phyloP scores from a whole-genome alignment of 1,284 basidiomycete genomes.

The Polyporus tsugae region DNA sequence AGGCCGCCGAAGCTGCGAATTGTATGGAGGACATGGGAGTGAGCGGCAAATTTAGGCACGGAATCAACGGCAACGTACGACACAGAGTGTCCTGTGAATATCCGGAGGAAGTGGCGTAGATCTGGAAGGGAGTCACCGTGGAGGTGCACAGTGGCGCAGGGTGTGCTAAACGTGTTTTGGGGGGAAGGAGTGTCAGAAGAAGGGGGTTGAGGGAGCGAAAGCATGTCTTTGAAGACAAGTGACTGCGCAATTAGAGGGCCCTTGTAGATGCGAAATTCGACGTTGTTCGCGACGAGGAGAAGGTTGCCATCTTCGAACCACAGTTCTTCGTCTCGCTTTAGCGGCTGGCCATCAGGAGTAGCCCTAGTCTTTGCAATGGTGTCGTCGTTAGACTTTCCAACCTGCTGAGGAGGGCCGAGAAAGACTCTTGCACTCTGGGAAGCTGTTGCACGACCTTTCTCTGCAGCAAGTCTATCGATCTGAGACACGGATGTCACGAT shows the following conservation, averaged over 20 bases:
- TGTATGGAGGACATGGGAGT: no score
- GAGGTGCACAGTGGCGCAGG: conserved; percentile 16
- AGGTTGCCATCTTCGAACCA: conserved; percentile 18
- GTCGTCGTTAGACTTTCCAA: background rate
- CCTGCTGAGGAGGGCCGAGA: no score
- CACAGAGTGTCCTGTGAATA: conserved; percentile 10
- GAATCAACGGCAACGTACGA: conserved; percentile 11
- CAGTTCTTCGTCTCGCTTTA: conserved; percentile 11
- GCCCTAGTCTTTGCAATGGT: background rate
- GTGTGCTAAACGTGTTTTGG: background rate
- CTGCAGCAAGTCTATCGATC: background rate
- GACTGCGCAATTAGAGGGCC: conserved; percentile 9
- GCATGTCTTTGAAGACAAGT: conserved; percentile 14
- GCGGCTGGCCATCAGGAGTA: background rate
- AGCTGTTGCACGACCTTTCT: background rate
- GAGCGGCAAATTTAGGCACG: background rate
- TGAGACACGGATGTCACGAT: no score
- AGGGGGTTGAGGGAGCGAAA: conserved; percentile 16
- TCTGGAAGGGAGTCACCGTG: conserved; percentile 20
- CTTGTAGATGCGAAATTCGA: conserved; percentile 21
- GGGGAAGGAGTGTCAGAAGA: background rate
- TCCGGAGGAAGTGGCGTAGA: conserved; percentile 21
- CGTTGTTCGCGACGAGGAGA: background rate
- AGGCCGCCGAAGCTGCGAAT: conserved; percentile 9
- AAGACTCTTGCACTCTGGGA: background rate